Conservation (phyloP, 139 green algal genomes). For the Ettlia oleoabundans region DNA sequence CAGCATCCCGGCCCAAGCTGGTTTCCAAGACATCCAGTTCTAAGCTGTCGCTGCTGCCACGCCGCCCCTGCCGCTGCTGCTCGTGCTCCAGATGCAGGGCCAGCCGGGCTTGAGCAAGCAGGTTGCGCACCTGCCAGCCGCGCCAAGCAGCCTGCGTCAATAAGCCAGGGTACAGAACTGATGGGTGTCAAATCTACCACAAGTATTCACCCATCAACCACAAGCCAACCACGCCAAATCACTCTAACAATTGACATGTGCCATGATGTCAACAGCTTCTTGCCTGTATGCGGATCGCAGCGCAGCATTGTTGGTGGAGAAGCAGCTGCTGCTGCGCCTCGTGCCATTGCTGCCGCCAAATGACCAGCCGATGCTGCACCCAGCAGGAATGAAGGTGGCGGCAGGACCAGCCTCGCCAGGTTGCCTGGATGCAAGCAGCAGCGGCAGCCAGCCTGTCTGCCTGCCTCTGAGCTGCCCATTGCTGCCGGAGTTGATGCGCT, state of each 20-base stretch:
- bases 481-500: background rate
- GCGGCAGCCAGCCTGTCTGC: background rate
- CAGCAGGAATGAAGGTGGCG: background rate
- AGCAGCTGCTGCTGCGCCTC: background rate
- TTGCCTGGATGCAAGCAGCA: constrained; percentile 15
- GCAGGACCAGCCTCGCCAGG: constrained; percentile 14
- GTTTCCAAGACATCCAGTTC: background rate
- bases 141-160: constrained; percentile 29
- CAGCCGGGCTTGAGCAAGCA: background rate
- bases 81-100: background rate
- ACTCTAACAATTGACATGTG: no score
- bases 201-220: background rate
- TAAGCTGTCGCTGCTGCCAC: background rate
- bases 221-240: background rate
- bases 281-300: constrained; percentile 11
- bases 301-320: background rate
- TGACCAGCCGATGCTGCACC: background rate
- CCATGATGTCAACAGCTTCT: no score
- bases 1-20: background rate
- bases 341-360: constrained; percentile 21
- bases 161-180: background rate
- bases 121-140: background rate
- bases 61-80: background rate
- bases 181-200: background rate
- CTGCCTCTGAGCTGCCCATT: background rate